Base-by-base conservation (phyloP, 768 basidiomycete species). In the Rhizopogon vinicolor region DNA sequence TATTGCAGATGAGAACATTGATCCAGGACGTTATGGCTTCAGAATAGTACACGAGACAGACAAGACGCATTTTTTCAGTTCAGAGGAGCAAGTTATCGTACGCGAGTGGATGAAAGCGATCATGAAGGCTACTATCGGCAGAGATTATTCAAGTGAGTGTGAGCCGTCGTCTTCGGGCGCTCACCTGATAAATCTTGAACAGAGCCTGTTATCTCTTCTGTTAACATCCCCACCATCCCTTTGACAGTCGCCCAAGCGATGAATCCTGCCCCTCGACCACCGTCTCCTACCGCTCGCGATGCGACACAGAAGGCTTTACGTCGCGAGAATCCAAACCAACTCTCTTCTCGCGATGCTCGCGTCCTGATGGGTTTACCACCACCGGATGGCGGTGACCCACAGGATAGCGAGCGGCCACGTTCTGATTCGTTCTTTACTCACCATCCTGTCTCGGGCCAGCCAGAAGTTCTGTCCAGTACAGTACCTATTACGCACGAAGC, bases 81-180 rank as follows among this genome's bases (percentile, higher is more conserved):
- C 92, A 0, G 89, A 93, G 22, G 94, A 98, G 65, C 91, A 93
- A 70, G 64, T 74, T 1, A 72, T 84, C 39, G 80, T 97, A 46
- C 84, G 97, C n/a, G 93, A 93, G 60, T 98, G 97, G 96, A 98
- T 98, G 97, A 99, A 98, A 75, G 93, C 95, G 7, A 84, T 99
- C 61, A 98, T 98, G 93, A 99, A 98, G 69, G 93, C 96, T 2
- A 98, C 96, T 12, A 99, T 99, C 62, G 87, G 84, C 8, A 78
- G 97, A 54, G 97, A 98, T 68, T 98, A 95, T 66, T 81, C 87
- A 8, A 89, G 93, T 95, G 63, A 40, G 87, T 77, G 40, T 53
- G 29, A 18, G n/a, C 28, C 19, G 9, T 13, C 8, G 5, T 52
- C 49, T 44, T 41, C 7, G 10, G 28, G 51, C 31, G 46, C 43